Percentiles rank a stretch among this genome's conserved stretches.
These are phyloP conservation scores for Acanthamoeba castellanii DNA, from an alignment of 208 protist species.

Conservation along the genomic window DNA sequence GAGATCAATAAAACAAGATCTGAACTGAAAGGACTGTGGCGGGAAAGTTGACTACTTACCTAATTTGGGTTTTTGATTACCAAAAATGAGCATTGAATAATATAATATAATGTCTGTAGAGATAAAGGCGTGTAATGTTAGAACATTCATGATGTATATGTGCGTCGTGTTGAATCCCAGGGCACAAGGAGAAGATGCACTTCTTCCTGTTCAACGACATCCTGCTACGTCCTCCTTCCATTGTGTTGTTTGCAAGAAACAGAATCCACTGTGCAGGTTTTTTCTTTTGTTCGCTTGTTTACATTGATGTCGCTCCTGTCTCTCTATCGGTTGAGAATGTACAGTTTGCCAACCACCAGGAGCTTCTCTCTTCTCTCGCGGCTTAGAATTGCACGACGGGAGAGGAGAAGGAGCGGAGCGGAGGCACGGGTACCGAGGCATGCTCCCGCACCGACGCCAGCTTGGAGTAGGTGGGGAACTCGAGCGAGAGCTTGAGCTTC, in stretches of 20 bases:
- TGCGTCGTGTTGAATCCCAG: background rate
- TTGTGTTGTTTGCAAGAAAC: too few species aligned
- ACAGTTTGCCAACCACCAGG: too few species aligned
- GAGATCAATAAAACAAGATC: too few species aligned
- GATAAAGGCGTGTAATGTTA: background rate
- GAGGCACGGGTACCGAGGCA: background rate
- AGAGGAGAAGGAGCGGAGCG: background rate
- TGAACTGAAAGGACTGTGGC: too few species aligned
- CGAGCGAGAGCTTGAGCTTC: background rate
- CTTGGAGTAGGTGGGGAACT: background rate
- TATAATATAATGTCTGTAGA: too few species aligned
- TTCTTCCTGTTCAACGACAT: constrained; percentile 63
- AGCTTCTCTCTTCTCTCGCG: too few species aligned
- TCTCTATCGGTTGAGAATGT: too few species aligned
- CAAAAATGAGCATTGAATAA: too few species aligned
- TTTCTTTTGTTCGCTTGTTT: background rate
- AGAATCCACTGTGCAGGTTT: background rate
- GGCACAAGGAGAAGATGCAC: background rate
- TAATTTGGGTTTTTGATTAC: too few species aligned
- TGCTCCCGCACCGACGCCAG: background rate
- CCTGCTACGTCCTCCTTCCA: too few species aligned
- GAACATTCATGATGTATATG: background rate
- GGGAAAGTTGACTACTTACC: too few species aligned
- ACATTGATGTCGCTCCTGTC: background rate
- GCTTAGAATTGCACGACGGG: background rate